Evolutionary conservation across 768 basidiomycete genomes (phyloP), one percentile per base, ranked within the genome.

Genomic region (Pleurotus ostreatus): DNA sequence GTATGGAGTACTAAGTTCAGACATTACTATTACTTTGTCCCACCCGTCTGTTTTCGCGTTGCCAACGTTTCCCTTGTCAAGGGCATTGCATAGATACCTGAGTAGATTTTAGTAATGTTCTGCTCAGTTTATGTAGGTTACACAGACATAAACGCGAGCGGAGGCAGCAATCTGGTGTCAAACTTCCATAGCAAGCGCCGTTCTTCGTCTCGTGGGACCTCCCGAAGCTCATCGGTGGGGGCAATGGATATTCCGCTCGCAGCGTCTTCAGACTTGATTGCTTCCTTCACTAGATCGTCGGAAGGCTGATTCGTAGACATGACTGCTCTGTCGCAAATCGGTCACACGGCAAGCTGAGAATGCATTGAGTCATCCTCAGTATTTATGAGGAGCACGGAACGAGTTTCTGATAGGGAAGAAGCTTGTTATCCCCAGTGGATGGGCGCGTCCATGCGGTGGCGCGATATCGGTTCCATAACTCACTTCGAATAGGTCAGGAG

Each of bases 1-100:
- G 30, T 11, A 34, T 34, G 30, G 11, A 34, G 11, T 34, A 4
- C 1, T 11, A 9, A 34, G 30, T 34, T 34, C 30, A 9, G 11
- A 34, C 9, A 46, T 26, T 13, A 7, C 58, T 44, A 44, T 52
- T 55, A 74, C 79, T 62, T 72, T 76, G 57, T 78, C 79, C 75
- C 79, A 78, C 5, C 75, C 73, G 52, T 71, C 78, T 2, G 80
- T 80, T 57, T 82, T 78, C 4, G 80, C 80, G 61, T 82, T 82
- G 5, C 73, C 75, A 1, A 80, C 72, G 55, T 79, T 80, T 2
- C 78, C 76, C 63, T 79, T 79, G 60, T 78, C 77, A 25, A 78
- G 62, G 0, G 77, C 78, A 63, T 80, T 80, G 57, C 74, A 77
- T 9, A 80, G 66, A 59, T 80, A 79, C 76, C 76, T 78, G 39